phyloP scores from a whole-genome alignment of 2,329 filamentous ascomycete species.

The Pseudogymnoascus sp. region DNA sequence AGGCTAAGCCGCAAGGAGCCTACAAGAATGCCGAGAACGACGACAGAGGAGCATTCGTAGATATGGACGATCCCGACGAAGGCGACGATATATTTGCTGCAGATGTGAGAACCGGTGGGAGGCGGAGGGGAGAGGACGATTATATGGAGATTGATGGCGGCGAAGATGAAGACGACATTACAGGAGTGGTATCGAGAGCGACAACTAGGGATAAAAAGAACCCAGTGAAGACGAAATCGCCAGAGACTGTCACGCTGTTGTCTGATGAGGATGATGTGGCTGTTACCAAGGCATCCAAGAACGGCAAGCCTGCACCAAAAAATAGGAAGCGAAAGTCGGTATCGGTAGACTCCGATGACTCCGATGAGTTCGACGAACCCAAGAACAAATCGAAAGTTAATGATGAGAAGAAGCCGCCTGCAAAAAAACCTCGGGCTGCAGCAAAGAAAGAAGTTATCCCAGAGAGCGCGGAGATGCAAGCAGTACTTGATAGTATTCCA shows the following conservation, averaged over 20 bases:
- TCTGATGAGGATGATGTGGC: slow-evolving; percentile 41
- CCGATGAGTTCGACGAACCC: slow-evolving; percentile 43
- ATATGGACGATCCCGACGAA: slow-evolving; percentile 57
- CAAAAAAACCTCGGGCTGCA: slow-evolving; percentile 29
- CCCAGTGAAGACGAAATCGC: slow-evolving; percentile 46
- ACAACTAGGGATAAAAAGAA: slow-evolving; percentile 27
- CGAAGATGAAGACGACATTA: slow-evolving; percentile 65
- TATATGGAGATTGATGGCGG: slow-evolving; percentile 64
- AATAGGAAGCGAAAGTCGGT: slow-evolving; percentile 53
- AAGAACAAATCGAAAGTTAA: slow-evolving; percentile 43
- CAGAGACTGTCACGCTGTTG: slow-evolving; percentile 32
- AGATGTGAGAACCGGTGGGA: slow-evolving; percentile 57
- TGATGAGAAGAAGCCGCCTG: slow-evolving; percentile 26
- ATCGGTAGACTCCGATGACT: slow-evolving; percentile 46
- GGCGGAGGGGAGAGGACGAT: slow-evolving; percentile 59
- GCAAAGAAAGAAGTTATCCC: slow-evolving; percentile 57
- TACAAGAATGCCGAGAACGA: slow-evolving; percentile 34
- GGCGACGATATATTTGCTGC: slow-evolving; percentile 82
- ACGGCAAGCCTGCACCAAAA: slow-evolving; percentile 25
- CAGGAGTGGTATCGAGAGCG: slow-evolving; percentile 33
- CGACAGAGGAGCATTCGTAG: slow-evolving; percentile 51
- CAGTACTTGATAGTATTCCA: slow-evolving; percentile 82
- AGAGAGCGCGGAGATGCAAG: slow-evolving; percentile 67
- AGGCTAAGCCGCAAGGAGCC: slow-evolving; percentile 4
- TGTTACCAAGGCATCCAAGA: slow-evolving; percentile 24